Percentiles rank a stretch among this genome's conserved stretches.
phyloP scores from a whole-genome alignment of 2,329 filamentous ascomycete species.

The Stagonosporopsis vannaccii region DNA sequence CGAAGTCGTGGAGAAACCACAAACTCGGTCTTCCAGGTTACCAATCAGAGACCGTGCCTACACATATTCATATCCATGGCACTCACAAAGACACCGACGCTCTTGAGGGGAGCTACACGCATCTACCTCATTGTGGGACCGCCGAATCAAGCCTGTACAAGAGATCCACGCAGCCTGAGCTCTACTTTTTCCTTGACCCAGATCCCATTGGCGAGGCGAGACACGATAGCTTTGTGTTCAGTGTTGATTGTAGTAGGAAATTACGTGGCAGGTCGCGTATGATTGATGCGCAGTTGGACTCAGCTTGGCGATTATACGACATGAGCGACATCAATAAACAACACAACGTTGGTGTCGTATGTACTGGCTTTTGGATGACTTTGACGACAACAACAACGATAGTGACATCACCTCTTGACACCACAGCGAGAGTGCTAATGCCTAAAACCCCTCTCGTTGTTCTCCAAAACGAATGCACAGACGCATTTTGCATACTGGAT shows the following conservation, averaged over 20 bases:
- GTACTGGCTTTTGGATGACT: constrained; percentile 22
- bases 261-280: constrained; percentile 57
- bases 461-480: constrained; percentile 22
- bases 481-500: constrained; percentile 30
- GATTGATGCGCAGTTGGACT: constrained; percentile 55
- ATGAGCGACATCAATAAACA: constrained; percentile 2
- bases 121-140: constrained; percentile 65
- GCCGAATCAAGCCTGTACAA: constrained; percentile 63
- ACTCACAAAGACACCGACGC: constrained; percentile 34
- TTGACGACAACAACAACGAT: constrained; percentile 11
- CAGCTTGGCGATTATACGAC: constrained; percentile 42
- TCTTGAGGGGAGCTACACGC: constrained; percentile 60
- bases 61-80: constrained; percentile 52
- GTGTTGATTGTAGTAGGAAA: constrained; percentile 56
- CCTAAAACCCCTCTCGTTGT: background rate
- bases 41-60: constrained; percentile 54
- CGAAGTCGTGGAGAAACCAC: constrained; percentile 49
- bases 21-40: constrained; percentile 49
- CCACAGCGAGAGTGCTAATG: constrained; percentile 14
- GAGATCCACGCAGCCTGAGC: constrained; percentile 35
- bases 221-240: constrained; percentile 65
- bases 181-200: constrained; percentile 68
- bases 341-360: constrained; percentile 8
- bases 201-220: constrained; percentile 55
- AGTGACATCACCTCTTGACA: background rate